Percentiles rank a stretch among this genome's conserved stretches.
These are phyloP conservation scores for Pichia manshurica DNA, from an alignment of 805 yeast species.

Conservation along the genomic window DNA sequence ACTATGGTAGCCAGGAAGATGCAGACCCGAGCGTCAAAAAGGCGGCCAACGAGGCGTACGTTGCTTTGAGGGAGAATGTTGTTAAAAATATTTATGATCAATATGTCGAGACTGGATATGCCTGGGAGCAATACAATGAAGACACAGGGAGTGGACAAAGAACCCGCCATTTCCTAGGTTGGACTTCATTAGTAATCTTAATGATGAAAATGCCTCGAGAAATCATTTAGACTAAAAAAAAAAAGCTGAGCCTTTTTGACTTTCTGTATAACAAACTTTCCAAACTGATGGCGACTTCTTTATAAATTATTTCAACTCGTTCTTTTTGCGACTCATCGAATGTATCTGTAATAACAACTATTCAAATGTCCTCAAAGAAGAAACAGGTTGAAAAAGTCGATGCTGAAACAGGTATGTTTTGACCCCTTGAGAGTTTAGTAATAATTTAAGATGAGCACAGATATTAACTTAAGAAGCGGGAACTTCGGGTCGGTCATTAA, in stretches of 20 bases:
- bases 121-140: conserved; percentile 89
- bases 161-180: conserved; percentile 86
- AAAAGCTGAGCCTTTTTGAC: not conserved
- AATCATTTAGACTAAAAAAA: not conserved
- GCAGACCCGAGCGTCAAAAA: conserved; percentile 28
- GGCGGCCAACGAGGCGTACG: conserved; percentile 47
- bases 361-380: conserved; percentile 1
- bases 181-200: conserved; percentile 79
- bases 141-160: conserved; percentile 69
- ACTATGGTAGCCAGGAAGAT: conserved; percentile 42
- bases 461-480: not conserved
- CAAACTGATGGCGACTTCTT: not conserved
- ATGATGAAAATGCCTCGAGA: conserved; percentile 78
- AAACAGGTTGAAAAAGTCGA: conserved; percentile 11
- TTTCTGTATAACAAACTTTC: not conserved
- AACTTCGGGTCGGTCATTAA: too few relatives aligned
- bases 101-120: conserved; percentile 72
- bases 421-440: too few relatives aligned
- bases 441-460: too few relatives aligned
- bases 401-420: conserved; percentile 16
- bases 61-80: conserved; percentile 55
- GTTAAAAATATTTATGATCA: conserved; percentile 63
- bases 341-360: not conserved
- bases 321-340: not conserved
- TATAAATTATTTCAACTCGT: not conserved